These are phyloP conservation scores for Suillus subalutaceus DNA, from an alignment of 768 basidiomycete species.

Conservation along the genomic window DNA sequence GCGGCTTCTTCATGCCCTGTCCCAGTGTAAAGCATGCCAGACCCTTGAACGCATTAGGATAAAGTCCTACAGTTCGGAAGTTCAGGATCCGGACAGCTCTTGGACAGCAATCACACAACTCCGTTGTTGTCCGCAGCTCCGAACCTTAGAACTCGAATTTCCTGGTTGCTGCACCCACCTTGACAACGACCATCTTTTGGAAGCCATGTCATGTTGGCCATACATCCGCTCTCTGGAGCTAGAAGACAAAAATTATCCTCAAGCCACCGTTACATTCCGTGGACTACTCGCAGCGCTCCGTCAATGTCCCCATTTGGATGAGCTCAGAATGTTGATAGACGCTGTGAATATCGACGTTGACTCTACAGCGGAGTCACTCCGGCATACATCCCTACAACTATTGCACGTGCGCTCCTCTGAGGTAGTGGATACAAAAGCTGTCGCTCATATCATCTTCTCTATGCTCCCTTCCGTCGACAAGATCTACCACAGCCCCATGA, in stretches of 20 bases:
- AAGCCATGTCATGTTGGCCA: background rate
- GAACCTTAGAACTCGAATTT: background rate
- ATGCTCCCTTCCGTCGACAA: background rate
- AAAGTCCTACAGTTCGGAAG: background rate
- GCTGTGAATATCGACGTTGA: background rate
- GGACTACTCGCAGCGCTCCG: background rate
- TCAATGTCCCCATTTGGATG: background rate
- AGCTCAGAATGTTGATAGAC: background rate
- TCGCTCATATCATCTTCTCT: background rate
- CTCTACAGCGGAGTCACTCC: background rate
- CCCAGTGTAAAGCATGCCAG: background rate
- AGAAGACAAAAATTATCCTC: background rate
- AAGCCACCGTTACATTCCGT: background rate
- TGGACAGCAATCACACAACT: background rate
- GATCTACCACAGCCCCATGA: background rate
- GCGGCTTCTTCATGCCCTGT: background rate
- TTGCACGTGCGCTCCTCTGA: background rate
- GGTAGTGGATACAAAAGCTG: background rate
- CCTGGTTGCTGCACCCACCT: background rate
- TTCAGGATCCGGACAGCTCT: background rate
- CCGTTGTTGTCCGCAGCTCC: background rate
- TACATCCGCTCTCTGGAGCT: background rate
- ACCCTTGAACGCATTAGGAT: background rate
- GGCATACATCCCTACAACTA: background rate
- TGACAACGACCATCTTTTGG: background rate